These are phyloP conservation scores for Trichosporon sp. DNA, from an alignment of 1,284 basidiomycete species.

Conservation along the genomic window DNA sequence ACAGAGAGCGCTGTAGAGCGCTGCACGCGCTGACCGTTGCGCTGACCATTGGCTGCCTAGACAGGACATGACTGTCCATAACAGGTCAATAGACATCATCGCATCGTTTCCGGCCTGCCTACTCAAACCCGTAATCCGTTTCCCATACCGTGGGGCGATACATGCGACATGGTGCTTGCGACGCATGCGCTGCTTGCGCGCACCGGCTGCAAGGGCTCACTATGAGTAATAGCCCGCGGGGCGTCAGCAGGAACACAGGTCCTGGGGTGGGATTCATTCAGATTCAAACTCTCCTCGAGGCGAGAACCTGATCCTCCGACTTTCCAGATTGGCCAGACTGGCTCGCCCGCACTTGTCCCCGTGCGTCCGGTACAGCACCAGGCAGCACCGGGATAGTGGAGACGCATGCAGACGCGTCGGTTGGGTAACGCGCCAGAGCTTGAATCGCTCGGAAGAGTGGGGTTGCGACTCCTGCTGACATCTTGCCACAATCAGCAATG, in stretches of 20 bases:
- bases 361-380: no score
- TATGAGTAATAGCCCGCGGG: background rate
- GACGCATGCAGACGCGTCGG: conserved; percentile 16
- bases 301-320: background rate
- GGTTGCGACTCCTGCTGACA: background rate
- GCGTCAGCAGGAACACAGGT: conserved; percentile 2
- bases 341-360: background rate
- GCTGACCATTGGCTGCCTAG: background rate
- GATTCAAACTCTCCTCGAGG: background rate
- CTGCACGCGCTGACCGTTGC: background rate
- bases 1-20: background rate
- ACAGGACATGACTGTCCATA: background rate
- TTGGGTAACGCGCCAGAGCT: conserved; percentile 10
- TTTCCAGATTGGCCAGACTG: conserved; percentile 8
- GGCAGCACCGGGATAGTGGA: conserved; percentile 8
- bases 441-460: conserved; percentile 6
- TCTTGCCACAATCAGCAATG: conserved; percentile 5
- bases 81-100: background rate
- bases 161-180: no score
- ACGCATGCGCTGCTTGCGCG: no score
- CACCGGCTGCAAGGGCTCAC: background rate
- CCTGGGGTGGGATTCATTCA: background rate
- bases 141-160: background rate
- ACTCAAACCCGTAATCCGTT: background rate
- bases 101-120: background rate